These are phyloP conservation scores for Balamuthia mandrillaris DNA, from an alignment of 208 protist genomes.

Conservation along the genomic window DNA sequence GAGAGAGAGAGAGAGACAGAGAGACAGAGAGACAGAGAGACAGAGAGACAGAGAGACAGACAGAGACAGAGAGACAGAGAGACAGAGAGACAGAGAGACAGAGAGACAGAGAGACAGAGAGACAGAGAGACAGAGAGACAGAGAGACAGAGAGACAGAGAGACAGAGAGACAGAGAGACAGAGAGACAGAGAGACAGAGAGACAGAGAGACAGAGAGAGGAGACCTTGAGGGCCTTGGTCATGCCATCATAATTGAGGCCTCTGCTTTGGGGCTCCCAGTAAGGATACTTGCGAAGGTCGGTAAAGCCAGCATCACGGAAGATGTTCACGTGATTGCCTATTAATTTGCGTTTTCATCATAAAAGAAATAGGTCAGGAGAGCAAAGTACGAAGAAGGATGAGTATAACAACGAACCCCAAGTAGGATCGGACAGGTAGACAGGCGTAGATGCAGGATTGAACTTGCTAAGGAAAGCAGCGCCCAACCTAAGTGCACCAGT, in stretches of 20 bases:
- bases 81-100: too few species aligned
- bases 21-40: too few species aligned
- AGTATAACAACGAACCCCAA: constrained; percentile 53
- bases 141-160: too few species aligned
- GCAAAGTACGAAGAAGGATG: background rate
- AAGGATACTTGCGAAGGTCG: constrained; percentile 59
- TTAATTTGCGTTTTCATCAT: too few species aligned
- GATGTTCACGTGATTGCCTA: constrained; percentile 65
- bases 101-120: too few species aligned
- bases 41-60: background rate
- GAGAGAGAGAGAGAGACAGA: too few species aligned
- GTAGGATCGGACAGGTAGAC: constrained; percentile 78
- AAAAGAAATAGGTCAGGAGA: too few species aligned
- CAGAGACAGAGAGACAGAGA: too few species aligned
- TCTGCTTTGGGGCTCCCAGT: constrained; percentile 52
- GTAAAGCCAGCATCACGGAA: constrained; percentile 58
- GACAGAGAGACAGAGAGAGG: too few species aligned
- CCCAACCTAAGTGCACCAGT: constrained; percentile 80
- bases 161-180: too few species aligned
- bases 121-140: too few species aligned
- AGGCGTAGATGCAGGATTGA: constrained; percentile 46
- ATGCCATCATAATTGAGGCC: constrained; percentile 72
- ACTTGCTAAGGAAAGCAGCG: constrained; percentile 71
- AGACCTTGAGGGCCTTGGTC: constrained; percentile 54
- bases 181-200: too few species aligned